Base-by-base conservation (phyloP, 139 green algal genomes). In the Closterium sp. region DNA sequence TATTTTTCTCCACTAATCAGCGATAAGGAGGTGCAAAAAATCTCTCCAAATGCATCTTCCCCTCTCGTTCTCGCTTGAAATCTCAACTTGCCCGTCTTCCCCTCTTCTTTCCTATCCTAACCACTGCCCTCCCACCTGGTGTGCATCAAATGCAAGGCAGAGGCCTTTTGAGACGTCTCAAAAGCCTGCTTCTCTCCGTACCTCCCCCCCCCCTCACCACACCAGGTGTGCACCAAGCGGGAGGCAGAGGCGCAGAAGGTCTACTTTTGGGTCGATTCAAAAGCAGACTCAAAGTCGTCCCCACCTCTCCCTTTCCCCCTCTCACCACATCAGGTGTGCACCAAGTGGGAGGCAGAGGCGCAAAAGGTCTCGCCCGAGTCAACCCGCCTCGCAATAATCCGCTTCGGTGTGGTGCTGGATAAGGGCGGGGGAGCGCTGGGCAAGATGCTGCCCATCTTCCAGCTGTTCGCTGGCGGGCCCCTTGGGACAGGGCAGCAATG, bases 381-480 rank as follows among this genome's bases (percentile, higher is more conserved):
- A 50, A 91, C 91, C 2, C 95, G 97, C 6, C 93, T 96, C 28
- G 96, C 96, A 9, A 92, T 98, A 4, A 32, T 98, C 42, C 95
- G 97, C 31, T 97, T 95, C 9, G 98, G 98, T 88, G 98, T 99
- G 62, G 98, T 99, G 91, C 94, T 99, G 79, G 96, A 97, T 0
- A 95, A 95, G 73, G 97, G 98, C 30, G 98, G 98, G 1, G 98
- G 98, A 6, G 98, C 97, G 0, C 95, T 99, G 50, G 90, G 90
- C 34, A 98, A 98, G 94, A 99, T 99, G 98, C 90, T 99, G 91
- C 98, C 98, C 0, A 95, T 98, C 9, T 99, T 99, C 95, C 93
- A 97, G 70, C 95, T 98, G 24, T 99, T 99, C 96, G 97, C 97
- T 4, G 97, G 97, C 93, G 91, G 89, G 50, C 92, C 92, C 17